Evolutionary conservation across 2,329 filamentous ascomycete species (phyloP).

Genomic region (Parascedosporium putredinis): DNA sequence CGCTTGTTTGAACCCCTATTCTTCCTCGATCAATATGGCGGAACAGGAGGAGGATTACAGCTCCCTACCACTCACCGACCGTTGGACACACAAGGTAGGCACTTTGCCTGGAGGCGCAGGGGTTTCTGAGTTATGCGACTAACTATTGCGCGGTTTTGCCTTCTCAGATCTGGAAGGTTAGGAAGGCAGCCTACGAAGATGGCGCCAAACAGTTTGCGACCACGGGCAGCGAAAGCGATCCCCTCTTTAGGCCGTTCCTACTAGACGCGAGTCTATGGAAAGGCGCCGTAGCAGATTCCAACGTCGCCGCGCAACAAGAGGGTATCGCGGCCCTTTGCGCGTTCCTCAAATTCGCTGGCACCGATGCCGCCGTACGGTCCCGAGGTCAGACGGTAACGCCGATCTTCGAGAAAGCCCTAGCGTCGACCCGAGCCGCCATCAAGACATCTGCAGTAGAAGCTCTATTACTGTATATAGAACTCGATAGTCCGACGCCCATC

Average conservation of each 20-base stretch:
- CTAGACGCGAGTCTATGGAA: conserved; percentile 85
- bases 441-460: conserved; percentile 83
- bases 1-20: background rate
- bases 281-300: conserved; percentile 82
- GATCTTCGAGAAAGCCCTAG: conserved; percentile 83
- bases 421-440: conserved; percentile 76
- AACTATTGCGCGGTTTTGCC: conserved; percentile 9
- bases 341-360: conserved; percentile 84
- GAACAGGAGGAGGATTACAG: conserved; percentile 77
- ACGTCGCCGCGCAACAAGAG: conserved; percentile 93
- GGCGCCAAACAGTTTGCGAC: conserved; percentile 77
- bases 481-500: conserved; percentile 75
- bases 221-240: conserved; percentile 75
- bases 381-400: conserved; percentile 63
- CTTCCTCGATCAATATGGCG: conserved; percentile 47
- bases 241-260: conserved; percentile 78
- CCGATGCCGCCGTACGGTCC: conserved; percentile 68
- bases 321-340: conserved; percentile 78
- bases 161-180: conserved; percentile 79
- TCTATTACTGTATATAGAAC: conserved; percentile 76
- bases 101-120: background rate
- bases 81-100: conserved; percentile 70
- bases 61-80: conserved; percentile 65
- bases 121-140: conserved; percentile 3
- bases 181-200: conserved; percentile 91